These are phyloP conservation scores for Elaeis oleifera DNA, from an alignment of 202 grass and related monocot species.

Conservation along the genomic window DNA sequence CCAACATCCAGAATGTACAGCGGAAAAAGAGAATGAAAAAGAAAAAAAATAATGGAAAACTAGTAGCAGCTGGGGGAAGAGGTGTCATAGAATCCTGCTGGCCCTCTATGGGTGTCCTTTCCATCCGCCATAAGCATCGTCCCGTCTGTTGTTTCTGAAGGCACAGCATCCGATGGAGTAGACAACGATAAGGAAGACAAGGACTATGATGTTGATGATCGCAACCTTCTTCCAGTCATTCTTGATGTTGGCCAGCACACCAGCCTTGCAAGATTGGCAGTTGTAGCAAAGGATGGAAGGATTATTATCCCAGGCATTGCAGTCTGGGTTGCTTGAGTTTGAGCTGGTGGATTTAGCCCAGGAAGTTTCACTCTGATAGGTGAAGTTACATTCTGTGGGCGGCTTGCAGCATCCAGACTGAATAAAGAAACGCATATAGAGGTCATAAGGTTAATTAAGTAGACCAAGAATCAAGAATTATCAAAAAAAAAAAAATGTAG, in stretches of 20 bases:
- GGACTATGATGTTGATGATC: conserved; percentile 59
- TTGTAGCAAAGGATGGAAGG: conserved; percentile 49
- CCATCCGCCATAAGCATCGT: conserved; percentile 48
- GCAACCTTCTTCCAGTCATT: conserved; percentile 85
- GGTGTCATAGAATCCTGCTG: no score
- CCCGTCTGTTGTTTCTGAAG: conserved; percentile 73
- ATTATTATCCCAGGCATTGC: conserved; percentile 57
- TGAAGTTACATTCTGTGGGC: conserved; percentile 67
- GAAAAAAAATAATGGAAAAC: no score
- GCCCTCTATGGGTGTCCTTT: conserved; percentile 15
- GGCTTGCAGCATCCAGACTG: conserved; percentile 94
- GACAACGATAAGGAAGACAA: conserved; percentile 64
- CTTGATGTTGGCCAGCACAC: conserved; percentile 74
- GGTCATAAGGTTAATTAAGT: not conserved
- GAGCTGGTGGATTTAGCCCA: conserved; percentile 49
- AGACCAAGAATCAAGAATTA: no score
- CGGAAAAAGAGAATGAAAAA: no score
- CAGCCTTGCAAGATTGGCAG: conserved; percentile 71
- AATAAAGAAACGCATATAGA: conserved; percentile 2
- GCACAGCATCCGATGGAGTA: conserved; percentile 81
- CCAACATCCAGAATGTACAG: no score
- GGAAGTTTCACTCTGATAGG: conserved; percentile 44
- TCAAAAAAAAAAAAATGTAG: no score
- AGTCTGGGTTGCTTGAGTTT: conserved; percentile 33
- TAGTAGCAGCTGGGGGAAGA: no score